phyloP scores from a whole-genome alignment of 169 alveolate genomes.

The Amoebophrya sp. region DNA sequence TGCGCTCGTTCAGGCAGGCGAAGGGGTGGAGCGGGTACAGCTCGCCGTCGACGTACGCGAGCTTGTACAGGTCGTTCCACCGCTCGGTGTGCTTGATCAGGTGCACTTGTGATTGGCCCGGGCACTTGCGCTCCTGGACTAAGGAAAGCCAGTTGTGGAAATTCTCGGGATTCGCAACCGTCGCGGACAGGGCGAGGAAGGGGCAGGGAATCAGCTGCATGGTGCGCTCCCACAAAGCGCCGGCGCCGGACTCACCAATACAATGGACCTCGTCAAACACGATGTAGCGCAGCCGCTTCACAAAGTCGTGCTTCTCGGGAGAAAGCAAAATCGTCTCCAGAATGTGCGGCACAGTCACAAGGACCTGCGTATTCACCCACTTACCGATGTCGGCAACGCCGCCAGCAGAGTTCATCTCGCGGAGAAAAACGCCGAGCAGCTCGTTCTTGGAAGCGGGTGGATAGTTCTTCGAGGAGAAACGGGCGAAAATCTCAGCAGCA shows the following conservation, averaged over 20 bases:
- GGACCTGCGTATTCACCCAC: slow-evolving; percentile 46
- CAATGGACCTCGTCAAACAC: slow-evolving; percentile 78
- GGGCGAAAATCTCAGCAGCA: slow-evolving; percentile 67
- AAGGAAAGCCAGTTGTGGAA: slow-evolving; percentile 53
- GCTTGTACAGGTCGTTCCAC: slow-evolving; percentile 26
- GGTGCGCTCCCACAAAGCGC: slow-evolving; percentile 46
- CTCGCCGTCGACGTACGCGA: slow-evolving; percentile 14
- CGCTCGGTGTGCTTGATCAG: slow-evolving; percentile 33
- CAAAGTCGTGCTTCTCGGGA: slow-evolving; percentile 46
- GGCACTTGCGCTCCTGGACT: slow-evolving; percentile 19
- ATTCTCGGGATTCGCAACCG: slow-evolving; percentile 66
- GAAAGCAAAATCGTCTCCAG: slow-evolving; percentile 64
- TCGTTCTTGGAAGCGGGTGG: slow-evolving; percentile 39
- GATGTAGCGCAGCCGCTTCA: slow-evolving; percentile 55
- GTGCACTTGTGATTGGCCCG: slow-evolving; percentile 4
- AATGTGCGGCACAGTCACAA: slow-evolving; percentile 66
- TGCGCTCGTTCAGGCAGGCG: slow-evolving; percentile 22
- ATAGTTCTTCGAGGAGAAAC: slow-evolving; percentile 66
- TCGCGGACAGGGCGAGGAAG: slow-evolving; percentile 78
- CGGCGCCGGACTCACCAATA: slow-evolving; percentile 51
- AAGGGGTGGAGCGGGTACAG: slow-evolving; percentile 26
- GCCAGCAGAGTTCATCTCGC: slow-evolving; percentile 32
- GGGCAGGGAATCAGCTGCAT: slow-evolving; percentile 73
- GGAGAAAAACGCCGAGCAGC: slow-evolving; percentile 22
- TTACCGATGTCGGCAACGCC: slow-evolving; percentile 17